Base-by-base conservation (phyloP, 2,329 filamentous ascomycete genomes). In the Cladophialophora psammophila region DNA sequence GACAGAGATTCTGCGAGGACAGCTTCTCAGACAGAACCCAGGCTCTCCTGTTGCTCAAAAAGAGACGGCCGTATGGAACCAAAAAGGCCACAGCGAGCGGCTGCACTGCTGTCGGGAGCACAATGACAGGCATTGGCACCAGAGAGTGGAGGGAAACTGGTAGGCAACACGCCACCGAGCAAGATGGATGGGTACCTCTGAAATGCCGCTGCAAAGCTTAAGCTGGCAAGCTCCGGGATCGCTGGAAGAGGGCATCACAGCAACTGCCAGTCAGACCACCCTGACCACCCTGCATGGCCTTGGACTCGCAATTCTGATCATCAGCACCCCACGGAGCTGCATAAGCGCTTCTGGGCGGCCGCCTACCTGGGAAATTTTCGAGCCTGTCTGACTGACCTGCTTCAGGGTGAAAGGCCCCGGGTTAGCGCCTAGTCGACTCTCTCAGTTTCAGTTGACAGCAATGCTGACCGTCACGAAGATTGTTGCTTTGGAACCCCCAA, bases 291-390 rank as follows among this genome's bases (percentile, higher is more conserved):
- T 38, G 36, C 36, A 38, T 38, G 36, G 45, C 45, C 45, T 26
- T 50, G 45, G n/a, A 67, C 18, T 36, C 35, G 18, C 26, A 54
- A 59, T 5, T 53, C 42, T 32, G 54, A 48, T 55, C 54, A 61
- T 31, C 60, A 34, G 20, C 55, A 63, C 60, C 67, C 67, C 67
- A 69, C 63, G 63, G 10, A 55, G 35, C 40, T 69, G 67, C 67
- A 69, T 67, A 69, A 69, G 68, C 68, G 68, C 68, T 50, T 67
- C 65, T 69, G 65, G 68, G 68, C 61, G 59, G 34, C 35, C 40
- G 40, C 40, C 45, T 36, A 35, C 64, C 61, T 60, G 61, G 52
- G 32, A 45, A 64, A 42, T 57, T 60, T 65, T 20, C 35, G 42
- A 50, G 45, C 54, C 54, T 69, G 63, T 69, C 67, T 64, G 63